Percentiles rank a stretch among this genome's conserved stretches.
Evolutionary conservation across 2,329 filamentous ascomycete species (phyloP).

Genomic region (Exophiala calicioides): DNA sequence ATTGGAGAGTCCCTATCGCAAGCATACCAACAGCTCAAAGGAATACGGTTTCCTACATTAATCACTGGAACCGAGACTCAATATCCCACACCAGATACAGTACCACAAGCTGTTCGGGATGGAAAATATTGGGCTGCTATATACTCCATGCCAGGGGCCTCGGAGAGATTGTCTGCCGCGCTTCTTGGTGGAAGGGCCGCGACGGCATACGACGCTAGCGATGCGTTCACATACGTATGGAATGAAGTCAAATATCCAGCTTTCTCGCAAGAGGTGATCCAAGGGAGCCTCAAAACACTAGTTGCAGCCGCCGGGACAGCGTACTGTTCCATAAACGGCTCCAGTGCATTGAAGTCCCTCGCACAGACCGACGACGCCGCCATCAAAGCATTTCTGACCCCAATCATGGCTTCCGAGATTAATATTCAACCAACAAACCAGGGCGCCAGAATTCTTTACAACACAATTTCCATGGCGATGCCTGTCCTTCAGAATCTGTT

Average conservation of each 20-base stretch:
- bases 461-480: constrained; percentile 48
- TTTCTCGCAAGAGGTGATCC: too few relatives aligned
- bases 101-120: neutral
- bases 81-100: neutral
- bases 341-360: too few relatives aligned
- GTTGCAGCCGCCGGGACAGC: too few relatives aligned
- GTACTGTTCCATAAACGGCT: too few relatives aligned
- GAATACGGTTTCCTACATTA: constrained; percentile 1
- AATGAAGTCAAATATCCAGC: too few relatives aligned
- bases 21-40: constrained; percentile 32
- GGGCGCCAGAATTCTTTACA: constrained; percentile 47
- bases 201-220: neutral
- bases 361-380: too few relatives aligned
- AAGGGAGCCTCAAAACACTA: too few relatives aligned
- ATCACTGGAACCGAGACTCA: too few relatives aligned
- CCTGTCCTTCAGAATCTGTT: constrained; percentile 52
- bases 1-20: constrained; percentile 38
- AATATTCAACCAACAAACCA: constrained; percentile 47
- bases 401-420: constrained; percentile 38
- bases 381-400: constrained; percentile 35
- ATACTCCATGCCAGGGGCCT: neutral
- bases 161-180: constrained; percentile 8
- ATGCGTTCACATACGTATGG: neutral
- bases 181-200: neutral
- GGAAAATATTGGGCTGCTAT: neutral